Evolutionary conservation across 495 filamentous ascomycete genomes (phyloP).

Genomic region (Aspergillus hancockii): DNA sequence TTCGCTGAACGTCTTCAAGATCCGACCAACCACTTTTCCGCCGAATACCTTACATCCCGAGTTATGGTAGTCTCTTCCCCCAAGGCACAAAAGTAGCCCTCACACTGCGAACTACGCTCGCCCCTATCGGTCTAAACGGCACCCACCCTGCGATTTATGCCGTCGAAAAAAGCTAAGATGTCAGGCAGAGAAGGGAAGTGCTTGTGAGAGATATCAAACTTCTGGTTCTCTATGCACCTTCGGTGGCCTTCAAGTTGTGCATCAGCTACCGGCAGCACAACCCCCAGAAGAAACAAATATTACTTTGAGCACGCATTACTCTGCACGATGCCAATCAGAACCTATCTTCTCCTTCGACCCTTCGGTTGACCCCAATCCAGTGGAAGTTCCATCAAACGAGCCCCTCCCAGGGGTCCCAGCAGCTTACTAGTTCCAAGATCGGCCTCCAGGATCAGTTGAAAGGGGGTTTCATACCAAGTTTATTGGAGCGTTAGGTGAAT

Average conservation of each 20-base stretch:
- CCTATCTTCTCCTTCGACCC: neutral
- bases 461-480: slow-evolving; percentile 31
- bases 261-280: neutral
- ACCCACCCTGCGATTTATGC: slow-evolving; percentile 39
- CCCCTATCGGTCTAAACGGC: slow-evolving; percentile 40
- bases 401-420: neutral
- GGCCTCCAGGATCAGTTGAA: slow-evolving; percentile 30
- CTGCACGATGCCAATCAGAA: neutral
- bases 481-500: slow-evolving; percentile 37
- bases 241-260: slow-evolving; percentile 7
- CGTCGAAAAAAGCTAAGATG: slow-evolving; percentile 38
- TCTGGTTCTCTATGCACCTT: slow-evolving; percentile 25
- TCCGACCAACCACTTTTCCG: neutral
- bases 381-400: neutral
- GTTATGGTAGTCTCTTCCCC: neutral
- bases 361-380: neutral
- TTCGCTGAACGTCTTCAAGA: neutral
- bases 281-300: neutral
- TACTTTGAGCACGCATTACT: neutral
- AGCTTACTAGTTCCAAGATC: neutral
- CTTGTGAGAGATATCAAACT: slow-evolving; percentile 30
- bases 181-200: slow-evolving; percentile 21
- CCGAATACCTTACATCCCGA: neutral
- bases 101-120: slow-evolving; percentile 14
- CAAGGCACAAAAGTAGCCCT: neutral